Evolutionary conservation across 202 grass and related monocot genomes (phyloP).

Genomic region (Thinopyrum obtusiflorum): DNA sequence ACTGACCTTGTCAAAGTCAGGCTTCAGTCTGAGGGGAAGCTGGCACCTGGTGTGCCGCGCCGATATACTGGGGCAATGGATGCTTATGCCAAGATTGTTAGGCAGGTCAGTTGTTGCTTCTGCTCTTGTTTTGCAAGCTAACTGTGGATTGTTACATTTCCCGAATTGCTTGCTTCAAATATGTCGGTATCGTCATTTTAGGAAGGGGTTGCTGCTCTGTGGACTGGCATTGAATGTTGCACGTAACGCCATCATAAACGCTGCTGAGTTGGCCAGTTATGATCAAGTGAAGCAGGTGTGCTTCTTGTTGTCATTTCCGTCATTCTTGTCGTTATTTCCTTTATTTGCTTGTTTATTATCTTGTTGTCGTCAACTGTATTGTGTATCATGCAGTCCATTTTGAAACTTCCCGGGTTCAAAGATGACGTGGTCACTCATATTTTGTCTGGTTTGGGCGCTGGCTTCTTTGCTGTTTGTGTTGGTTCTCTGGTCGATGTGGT

Average conservation of each 20-base stretch:
- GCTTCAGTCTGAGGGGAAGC: constrained; percentile 87
- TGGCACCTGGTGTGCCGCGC: constrained; percentile 62
- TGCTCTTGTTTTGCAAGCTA: neutral
- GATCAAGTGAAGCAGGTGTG: constrained; percentile 91
- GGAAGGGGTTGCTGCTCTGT: constrained; percentile 69
- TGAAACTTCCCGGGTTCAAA: constrained; percentile 91
- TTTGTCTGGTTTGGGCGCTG: constrained; percentile 79
- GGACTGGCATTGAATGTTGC: constrained; percentile 77
- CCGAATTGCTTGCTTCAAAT: neutral
- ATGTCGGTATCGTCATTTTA: constrained; percentile 12
- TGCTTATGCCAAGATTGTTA: constrained; percentile 76
- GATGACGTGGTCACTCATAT: constrained; percentile 89
- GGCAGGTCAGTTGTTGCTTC: constrained; percentile 37
- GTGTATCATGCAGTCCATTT: constrained; percentile 58
- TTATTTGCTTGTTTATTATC: neutral
- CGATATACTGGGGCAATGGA: constrained; percentile 75
- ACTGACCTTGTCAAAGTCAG: constrained; percentile 95
- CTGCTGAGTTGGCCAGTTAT: constrained; percentile 90
- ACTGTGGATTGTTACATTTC: neutral
- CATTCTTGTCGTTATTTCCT: neutral
- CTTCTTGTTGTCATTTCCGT: neutral
- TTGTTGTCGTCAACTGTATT: neutral
- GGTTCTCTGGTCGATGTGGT: constrained; percentile 96
- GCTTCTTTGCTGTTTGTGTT: constrained; percentile 92
- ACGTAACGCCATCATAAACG: constrained; percentile 84